These are phyloP conservation scores for Thymus quinquecostatus DNA, from an alignment of 257 asterid species.

Conservation along the genomic window DNA sequence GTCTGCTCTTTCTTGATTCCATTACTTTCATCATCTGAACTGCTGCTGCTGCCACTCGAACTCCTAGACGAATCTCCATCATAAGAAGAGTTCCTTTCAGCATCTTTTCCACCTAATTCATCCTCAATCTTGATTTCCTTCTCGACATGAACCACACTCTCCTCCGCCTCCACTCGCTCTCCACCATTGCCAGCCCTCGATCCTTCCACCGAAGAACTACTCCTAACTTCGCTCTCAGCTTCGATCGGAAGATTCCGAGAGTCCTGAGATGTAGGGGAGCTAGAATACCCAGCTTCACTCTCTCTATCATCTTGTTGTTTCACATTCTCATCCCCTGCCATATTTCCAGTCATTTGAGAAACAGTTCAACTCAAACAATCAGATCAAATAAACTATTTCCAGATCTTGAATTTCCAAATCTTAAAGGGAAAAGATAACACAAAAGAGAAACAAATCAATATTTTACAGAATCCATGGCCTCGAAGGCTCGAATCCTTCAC, in stretches of 20 bases:
- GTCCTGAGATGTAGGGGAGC: constrained; percentile 38
- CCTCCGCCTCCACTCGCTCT: constrained; percentile 14
- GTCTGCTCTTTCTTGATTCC: constrained; percentile 29
- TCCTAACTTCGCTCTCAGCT: constrained; percentile 12
- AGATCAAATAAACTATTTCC: background rate
- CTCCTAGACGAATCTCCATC: constrained; percentile 42
- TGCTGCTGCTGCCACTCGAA: constrained; percentile 40
- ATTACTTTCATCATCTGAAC: constrained; percentile 45
- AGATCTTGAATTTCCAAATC: background rate
- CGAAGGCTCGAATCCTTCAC: background rate
- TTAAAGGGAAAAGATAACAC: background rate
- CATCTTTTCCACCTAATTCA: constrained; percentile 34
- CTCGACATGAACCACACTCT: constrained; percentile 30
- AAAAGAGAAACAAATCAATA: background rate
- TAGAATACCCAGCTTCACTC: constrained; percentile 37
- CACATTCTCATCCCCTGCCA: constrained; percentile 56
- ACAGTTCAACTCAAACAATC: constrained; percentile 29
- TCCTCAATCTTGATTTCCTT: constrained; percentile 38
- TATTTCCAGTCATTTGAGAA: constrained; percentile 37
- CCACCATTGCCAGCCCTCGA: constrained; percentile 15
- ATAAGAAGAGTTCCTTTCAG: constrained; percentile 27
- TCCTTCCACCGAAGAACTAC: background rate
- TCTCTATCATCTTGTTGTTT: constrained; percentile 36
- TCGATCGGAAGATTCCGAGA: constrained; percentile 1
- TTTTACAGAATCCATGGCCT: constrained; percentile 12